Percentiles rank a stretch among this genome's conserved stretches.
Conservation (phyloP, 1,284 basidiomycete genomes). For the Ganoderma resinaceum region DNA sequence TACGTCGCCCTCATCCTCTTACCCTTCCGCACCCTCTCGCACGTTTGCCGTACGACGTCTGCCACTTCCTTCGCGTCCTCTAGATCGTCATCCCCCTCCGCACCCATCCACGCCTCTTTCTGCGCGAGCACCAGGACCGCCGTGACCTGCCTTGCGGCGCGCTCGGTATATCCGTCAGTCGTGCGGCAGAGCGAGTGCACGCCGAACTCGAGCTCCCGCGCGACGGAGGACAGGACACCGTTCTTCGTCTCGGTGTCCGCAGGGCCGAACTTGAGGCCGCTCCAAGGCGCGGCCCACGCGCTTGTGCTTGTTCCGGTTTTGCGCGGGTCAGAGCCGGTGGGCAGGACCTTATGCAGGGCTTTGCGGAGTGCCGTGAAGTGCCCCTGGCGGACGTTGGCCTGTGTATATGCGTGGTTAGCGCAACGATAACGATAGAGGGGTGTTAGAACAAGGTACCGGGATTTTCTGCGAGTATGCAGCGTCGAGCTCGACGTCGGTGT, state of each 20-base stretch:
- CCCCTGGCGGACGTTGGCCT: conserved; percentile 43
- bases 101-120: conserved; percentile 35
- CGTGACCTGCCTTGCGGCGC: conserved; percentile 39
- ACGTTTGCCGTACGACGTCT: conserved; percentile 39
- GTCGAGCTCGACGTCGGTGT: conserved; percentile 57
- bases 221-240: conserved; percentile 42
- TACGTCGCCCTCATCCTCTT: conserved; percentile 1
- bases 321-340: conserved; percentile 20
- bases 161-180: conserved; percentile 50
- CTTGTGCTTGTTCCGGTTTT: conserved; percentile 18
- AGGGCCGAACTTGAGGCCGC: conserved; percentile 4
- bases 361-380: conserved; percentile 41
- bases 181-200: conserved; percentile 54
- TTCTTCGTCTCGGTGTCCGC: conserved; percentile 7
- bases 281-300: conserved; percentile 4
- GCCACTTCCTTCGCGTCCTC: conserved; percentile 50
- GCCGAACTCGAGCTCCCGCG: conserved; percentile 53
- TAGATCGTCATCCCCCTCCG: conserved; percentile 42
- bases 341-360: conserved; percentile 44
- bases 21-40: conserved; percentile 18
- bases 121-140: conserved; percentile 42
- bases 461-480: conserved; percentile 68
- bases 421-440: neutral
- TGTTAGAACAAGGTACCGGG: conserved; percentile 47
- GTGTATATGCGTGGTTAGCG: neutral